phyloP scores from a whole-genome alignment of 2,329 filamentous ascomycete species.

The Esteya vermicola region DNA sequence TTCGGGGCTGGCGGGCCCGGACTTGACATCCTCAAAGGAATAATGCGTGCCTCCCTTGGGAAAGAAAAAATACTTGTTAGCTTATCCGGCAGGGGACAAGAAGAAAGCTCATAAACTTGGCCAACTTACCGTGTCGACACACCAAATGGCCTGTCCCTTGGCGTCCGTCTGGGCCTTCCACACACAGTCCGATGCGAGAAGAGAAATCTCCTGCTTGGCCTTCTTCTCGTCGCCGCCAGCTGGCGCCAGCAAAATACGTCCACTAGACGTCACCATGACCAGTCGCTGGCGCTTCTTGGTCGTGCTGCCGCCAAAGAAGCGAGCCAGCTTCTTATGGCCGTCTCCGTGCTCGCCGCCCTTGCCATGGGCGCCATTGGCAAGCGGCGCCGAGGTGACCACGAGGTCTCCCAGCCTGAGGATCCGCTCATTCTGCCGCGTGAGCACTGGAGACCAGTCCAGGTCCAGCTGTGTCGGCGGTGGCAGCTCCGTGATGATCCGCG shows the following conservation, averaged over 20 bases:
- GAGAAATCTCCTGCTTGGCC: conserved; percentile 80
- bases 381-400: conserved; percentile 65
- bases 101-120: too few relatives aligned
- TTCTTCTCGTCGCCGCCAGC: conserved; percentile 93
- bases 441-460: conserved; percentile 94
- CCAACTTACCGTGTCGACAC: conserved; percentile 73
- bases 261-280: conserved; percentile 89
- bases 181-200: conserved; percentile 58
- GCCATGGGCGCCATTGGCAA: conserved; percentile 58
- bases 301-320: conserved; percentile 83
- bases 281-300: conserved; percentile 86
- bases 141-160: conserved; percentile 82
- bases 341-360: conserved; percentile 52
- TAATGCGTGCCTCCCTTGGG: conserved; percentile 72
- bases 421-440: conserved; percentile 80
- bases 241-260: conserved; percentile 76
- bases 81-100: background rate
- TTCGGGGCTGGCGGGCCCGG: conserved; percentile 43
- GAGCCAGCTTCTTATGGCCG: conserved; percentile 73
- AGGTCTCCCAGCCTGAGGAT: conserved; percentile 91
- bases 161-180: conserved; percentile 72
- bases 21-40: conserved; percentile 86
- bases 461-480: conserved; percentile 94
- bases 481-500: conserved; percentile 82
- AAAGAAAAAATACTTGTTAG: conserved; percentile 1